Percentiles rank a stretch among this genome's conserved stretches.
Conservation (phyloP, 129 eudicot species). For the Escallonia herrerae region DNA sequence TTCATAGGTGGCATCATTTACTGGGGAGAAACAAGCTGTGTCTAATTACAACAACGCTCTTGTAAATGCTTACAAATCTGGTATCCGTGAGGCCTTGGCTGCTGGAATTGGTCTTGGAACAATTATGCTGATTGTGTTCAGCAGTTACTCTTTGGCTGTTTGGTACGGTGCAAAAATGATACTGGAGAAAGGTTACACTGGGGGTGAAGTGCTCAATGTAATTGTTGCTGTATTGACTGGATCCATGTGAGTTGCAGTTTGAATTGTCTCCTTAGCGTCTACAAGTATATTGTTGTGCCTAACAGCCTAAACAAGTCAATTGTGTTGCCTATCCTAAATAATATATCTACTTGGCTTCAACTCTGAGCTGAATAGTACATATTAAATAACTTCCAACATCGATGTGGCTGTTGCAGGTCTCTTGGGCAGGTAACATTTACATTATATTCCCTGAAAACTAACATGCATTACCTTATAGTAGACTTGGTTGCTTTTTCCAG, state of each 20-base stretch:
- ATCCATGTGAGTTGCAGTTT: constrained; percentile 51
- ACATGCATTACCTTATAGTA: too few relatives aligned
- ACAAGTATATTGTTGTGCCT: neutral
- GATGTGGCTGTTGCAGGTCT: constrained; percentile 38
- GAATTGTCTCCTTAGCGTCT: neutral
- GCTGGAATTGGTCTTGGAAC: constrained; percentile 75
- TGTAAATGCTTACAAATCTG: constrained; percentile 50
- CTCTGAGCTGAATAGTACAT: too few relatives aligned
- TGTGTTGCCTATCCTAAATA: too few relatives aligned
- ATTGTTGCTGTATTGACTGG: constrained; percentile 69
- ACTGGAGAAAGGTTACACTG: constrained; percentile 49
- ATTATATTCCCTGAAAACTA: too few relatives aligned
- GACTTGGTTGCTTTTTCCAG: too few relatives aligned
- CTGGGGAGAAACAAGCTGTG: constrained; percentile 86
- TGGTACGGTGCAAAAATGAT: constrained; percentile 89
- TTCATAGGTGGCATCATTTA: constrained; percentile 78
- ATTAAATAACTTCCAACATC: too few relatives aligned
- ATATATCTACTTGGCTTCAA: too few relatives aligned
- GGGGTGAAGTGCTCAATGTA: constrained; percentile 69
- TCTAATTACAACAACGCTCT: constrained; percentile 59
- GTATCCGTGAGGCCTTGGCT: constrained; percentile 78
- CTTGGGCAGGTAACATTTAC: constrained; percentile 34
- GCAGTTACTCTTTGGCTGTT: constrained; percentile 66
- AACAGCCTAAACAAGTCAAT: too few relatives aligned
- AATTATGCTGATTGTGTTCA: constrained; percentile 39